phyloP scores from a whole-genome alignment of 192 early-diverging fungal genomes.

The Linnemannia schmuckeri region DNA sequence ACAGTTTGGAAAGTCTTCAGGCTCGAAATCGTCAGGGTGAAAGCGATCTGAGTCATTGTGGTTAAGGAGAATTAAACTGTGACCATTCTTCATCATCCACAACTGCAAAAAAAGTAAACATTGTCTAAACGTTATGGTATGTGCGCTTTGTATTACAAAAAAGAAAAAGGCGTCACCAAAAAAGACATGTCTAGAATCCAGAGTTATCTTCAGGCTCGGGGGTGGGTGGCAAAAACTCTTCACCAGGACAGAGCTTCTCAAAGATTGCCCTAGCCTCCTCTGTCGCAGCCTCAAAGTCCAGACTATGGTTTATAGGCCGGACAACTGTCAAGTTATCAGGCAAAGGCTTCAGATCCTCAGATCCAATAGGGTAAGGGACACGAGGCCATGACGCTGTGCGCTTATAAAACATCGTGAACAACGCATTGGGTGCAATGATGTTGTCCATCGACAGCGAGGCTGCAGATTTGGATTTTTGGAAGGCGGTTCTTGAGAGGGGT shows the following conservation, averaged over 20 bases:
- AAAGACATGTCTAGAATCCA: slow-evolving; percentile 8
- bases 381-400: slow-evolving; percentile 47
- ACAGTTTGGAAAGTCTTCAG: slow-evolving; percentile 29
- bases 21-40: slow-evolving; percentile 22
- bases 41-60: slow-evolving; percentile 11
- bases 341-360: slow-evolving; percentile 41
- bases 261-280: slow-evolving; percentile 61
- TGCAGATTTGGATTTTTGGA: slow-evolving; percentile 42
- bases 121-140: no score
- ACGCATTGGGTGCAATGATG: slow-evolving; percentile 35
- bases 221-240: slow-evolving; percentile 64
- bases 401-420: slow-evolving; percentile 63
- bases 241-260: slow-evolving; percentile 47
- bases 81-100: no score
- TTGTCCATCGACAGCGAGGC: not conserved
- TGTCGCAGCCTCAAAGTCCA: slow-evolving; percentile 64
- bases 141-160: no score
- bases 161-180: no score
- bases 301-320: slow-evolving; percentile 56
- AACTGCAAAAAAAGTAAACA: no score
- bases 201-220: slow-evolving; percentile 57
- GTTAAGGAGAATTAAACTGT: not conserved
- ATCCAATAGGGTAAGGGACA: slow-evolving; percentile 37
- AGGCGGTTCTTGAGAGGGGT: slow-evolving; percentile 21
- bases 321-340: slow-evolving; percentile 62